phyloP scores from a whole-genome alignment of 495 filamentous ascomycete species.

The Clavariopsis aquatica region DNA sequence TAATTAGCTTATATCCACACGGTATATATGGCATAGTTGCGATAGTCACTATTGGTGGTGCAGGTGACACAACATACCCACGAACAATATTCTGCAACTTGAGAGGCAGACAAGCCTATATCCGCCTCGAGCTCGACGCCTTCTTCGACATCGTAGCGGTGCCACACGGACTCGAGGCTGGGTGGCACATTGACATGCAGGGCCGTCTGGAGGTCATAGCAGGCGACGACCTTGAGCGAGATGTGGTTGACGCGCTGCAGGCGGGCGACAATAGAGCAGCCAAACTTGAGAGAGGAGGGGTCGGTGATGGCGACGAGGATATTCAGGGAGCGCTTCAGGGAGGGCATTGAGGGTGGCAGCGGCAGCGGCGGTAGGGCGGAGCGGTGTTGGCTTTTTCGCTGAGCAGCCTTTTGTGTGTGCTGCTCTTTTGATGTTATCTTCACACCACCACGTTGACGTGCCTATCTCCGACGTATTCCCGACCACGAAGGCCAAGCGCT shows the following conservation, averaged over 20 bases:
- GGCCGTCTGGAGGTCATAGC: constrained; percentile 1
- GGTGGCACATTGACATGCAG: neutral
- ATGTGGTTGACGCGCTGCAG: constrained; percentile 28
- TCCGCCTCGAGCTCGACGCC: neutral
- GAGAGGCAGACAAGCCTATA: constrained; percentile 11
- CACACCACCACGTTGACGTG: neutral
- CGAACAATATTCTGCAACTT: constrained; percentile 71
- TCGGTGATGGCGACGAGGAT: constrained; percentile 35
- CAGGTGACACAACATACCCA: constrained; percentile 52
- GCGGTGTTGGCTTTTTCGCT: neutral
- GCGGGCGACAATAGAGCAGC: constrained; percentile 26
- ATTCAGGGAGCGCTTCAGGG: constrained; percentile 27
- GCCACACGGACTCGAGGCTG: constrained; percentile 18
- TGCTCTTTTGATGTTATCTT: neutral
- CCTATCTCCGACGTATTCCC: too few species aligned
- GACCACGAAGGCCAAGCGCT: too few species aligned
- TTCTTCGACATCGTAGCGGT: constrained; percentile 20
- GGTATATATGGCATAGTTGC: neutral
- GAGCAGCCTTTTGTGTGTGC: neutral
- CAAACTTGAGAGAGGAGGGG: constrained; percentile 27
- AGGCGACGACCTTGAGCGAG: constrained; percentile 23
- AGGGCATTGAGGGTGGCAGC: constrained; percentile 14
- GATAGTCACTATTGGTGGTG: too few species aligned
- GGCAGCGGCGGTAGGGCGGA: too few species aligned
- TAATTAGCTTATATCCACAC: neutral